These are phyloP conservation scores for Calycina herbarum DNA, from an alignment of 2,329 filamentous ascomycete genomes.

Conservation along the genomic window DNA sequence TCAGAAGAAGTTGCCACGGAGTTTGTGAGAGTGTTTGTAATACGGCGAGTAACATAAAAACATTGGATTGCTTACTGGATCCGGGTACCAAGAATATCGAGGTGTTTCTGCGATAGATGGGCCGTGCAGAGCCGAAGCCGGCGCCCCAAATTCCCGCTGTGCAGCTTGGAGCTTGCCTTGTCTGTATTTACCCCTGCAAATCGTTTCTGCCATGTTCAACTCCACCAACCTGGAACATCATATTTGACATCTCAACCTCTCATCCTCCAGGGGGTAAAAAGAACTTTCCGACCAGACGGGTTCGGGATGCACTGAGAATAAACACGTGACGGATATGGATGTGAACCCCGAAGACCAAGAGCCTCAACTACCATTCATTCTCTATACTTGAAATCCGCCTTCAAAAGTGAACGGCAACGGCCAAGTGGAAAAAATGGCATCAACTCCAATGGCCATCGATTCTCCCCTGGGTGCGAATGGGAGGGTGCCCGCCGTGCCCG, in stretches of 20 bases:
- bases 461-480: constrained; percentile 34
- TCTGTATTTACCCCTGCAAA: neutral
- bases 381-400: neutral
- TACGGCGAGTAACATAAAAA: neutral
- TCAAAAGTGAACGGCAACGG: neutral
- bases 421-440: constrained; percentile 28
- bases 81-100: neutral
- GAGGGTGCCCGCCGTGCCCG: constrained; percentile 12
- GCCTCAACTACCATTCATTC: neutral
- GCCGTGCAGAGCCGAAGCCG: neutral
- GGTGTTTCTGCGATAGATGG: neutral
- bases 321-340: constrained; percentile 1
- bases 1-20: neutral
- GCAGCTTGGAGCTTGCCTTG: neutral
- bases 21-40: neutral
- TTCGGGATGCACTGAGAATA: neutral
- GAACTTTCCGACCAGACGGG: neutral
- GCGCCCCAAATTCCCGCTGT: neutral
- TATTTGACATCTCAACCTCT: neutral
- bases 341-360: neutral
- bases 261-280: neutral
- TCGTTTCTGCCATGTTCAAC: neutral
- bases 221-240: constrained; percentile 1
- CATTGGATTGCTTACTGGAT: neutral
- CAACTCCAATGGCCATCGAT: constrained; percentile 38